Conservation (phyloP, 1,284 basidiomycete genomes). For the Ganoderma sinense region DNA sequence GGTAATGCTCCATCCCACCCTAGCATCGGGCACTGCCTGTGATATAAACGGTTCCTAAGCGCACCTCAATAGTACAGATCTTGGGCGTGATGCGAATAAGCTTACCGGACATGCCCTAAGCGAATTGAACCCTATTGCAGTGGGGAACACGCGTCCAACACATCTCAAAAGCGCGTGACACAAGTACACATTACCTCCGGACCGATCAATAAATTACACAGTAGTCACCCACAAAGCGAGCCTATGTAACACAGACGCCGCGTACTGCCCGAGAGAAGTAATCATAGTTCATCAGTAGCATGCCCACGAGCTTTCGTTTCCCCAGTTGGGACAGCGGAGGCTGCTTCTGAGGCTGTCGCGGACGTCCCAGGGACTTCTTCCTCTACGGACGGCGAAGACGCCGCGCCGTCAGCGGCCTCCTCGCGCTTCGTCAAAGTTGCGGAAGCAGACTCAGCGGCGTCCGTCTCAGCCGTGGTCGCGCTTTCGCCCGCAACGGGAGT, state of each 20-base stretch:
- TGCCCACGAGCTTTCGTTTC: slow-evolving; percentile 21
- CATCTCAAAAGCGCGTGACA: not conserved
- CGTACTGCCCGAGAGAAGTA: not conserved
- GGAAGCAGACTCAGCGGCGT: slow-evolving; percentile 12
- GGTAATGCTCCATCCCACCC: not conserved
- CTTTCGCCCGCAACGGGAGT: slow-evolving; percentile 34
- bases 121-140: not conserved
- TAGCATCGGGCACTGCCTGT: not conserved
- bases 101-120: not conserved
- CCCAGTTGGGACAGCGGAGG: not conserved
- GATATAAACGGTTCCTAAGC: not conserved
- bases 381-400: not conserved
- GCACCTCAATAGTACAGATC: not conserved
- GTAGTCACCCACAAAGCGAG: slow-evolving; percentile 22
- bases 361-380: slow-evolving; percentile 6
- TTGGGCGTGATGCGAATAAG: not conserved
- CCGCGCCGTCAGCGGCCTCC: slow-evolving; percentile 3
- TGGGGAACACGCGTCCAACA: not conserved
- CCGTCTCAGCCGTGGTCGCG: slow-evolving; percentile 17
- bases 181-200: slow-evolving; percentile 6
- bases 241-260: slow-evolving; percentile 8
- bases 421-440: slow-evolving; percentile 8
- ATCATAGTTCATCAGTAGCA: slow-evolving; percentile 26
- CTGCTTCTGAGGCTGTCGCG: not conserved
- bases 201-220: slow-evolving; percentile 21